phyloP scores from a whole-genome alignment of 371 early-diverging fungal species.

The Rhizopus arrhizus region DNA sequence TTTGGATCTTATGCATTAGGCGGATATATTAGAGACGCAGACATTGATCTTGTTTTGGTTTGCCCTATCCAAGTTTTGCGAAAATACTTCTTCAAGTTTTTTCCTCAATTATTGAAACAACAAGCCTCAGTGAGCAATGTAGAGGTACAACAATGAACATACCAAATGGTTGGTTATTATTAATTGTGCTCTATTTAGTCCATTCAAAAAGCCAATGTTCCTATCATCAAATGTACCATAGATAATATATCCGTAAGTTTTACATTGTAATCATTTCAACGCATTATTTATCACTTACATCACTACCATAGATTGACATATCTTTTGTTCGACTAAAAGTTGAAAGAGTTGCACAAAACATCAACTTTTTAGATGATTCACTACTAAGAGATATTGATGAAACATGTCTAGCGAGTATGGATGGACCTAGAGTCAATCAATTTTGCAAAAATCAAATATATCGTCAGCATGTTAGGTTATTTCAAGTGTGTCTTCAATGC shows the following conservation, averaged over 20 bases:
- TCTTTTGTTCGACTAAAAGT: slow-evolving; percentile 38
- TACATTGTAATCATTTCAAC: neutral
- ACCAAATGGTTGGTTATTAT: neutral
- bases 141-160: slow-evolving; percentile 29
- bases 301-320: slow-evolving; percentile 36
- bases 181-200: slow-evolving; percentile 16
- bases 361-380: slow-evolving; percentile 37
- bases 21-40: slow-evolving; percentile 32
- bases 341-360: slow-evolving; percentile 11
- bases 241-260: slow-evolving; percentile 40
- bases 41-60: slow-evolving; percentile 42
- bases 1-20: slow-evolving; percentile 51
- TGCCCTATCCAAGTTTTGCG: slow-evolving; percentile 27
- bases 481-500: slow-evolving; percentile 28
- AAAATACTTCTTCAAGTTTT: slow-evolving; percentile 27
- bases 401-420: slow-evolving; percentile 37
- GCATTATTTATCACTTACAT: neutral
- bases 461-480: slow-evolving; percentile 13
- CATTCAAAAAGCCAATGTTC: slow-evolving; percentile 37
- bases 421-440: slow-evolving; percentile 44
- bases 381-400: slow-evolving; percentile 30
- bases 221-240: slow-evolving; percentile 41
- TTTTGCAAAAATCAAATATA: slow-evolving; percentile 27
- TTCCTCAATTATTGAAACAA: slow-evolving; percentile 24
- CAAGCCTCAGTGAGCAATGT: slow-evolving; percentile 25